A percentile compares a stretch with the other conserved stretches of the same genome.
phyloP scores from a whole-genome alignment of 805 yeast genomes.

The Zygosaccharomyces kombuchaensis region DNA sequence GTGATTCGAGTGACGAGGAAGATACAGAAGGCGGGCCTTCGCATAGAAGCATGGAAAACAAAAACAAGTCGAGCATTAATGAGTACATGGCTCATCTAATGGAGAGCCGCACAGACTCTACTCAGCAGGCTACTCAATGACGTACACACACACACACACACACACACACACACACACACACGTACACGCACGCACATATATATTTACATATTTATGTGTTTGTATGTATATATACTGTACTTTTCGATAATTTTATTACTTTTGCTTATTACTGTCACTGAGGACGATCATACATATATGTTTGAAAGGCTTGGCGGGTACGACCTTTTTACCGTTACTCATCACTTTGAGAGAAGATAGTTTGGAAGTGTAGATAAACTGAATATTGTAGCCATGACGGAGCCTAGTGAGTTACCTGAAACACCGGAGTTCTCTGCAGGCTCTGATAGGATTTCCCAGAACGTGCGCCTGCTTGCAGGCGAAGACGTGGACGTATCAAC shows the following conservation, averaged over 20 bases:
- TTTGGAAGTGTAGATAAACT: background rate
- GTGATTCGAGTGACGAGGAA: slow-evolving; percentile 33
- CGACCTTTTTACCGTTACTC: background rate
- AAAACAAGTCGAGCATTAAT: slow-evolving; percentile 17
- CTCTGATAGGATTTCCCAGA: slow-evolving; percentile 9
- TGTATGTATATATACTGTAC: background rate
- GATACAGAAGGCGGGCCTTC: slow-evolving; percentile 19
- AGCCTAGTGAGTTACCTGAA: background rate
- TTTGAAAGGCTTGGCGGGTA: slow-evolving; percentile 5
- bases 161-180: background rate
- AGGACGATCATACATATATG: background rate
- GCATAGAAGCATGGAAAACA: slow-evolving; percentile 12
- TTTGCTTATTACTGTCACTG: background rate
- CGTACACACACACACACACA: no score
- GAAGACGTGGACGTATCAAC: slow-evolving; percentile 6
- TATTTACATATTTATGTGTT: background rate
- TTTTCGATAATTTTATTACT: background rate
- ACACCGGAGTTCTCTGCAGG: background rate
- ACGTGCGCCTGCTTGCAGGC: slow-evolving; percentile 9
- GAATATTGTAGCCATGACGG: background rate
- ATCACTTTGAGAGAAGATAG: background rate
- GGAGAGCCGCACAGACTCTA: slow-evolving; percentile 19
- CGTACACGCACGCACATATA: no score
- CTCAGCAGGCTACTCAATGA: slow-evolving; percentile 1
- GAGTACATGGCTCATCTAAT: slow-evolving; percentile 28